Percentiles rank a stretch among this genome's conserved stretches.
Evolutionary conservation across 2,329 filamentous ascomycete genomes (phyloP).

Genomic region (Aulographum hederae): DNA sequence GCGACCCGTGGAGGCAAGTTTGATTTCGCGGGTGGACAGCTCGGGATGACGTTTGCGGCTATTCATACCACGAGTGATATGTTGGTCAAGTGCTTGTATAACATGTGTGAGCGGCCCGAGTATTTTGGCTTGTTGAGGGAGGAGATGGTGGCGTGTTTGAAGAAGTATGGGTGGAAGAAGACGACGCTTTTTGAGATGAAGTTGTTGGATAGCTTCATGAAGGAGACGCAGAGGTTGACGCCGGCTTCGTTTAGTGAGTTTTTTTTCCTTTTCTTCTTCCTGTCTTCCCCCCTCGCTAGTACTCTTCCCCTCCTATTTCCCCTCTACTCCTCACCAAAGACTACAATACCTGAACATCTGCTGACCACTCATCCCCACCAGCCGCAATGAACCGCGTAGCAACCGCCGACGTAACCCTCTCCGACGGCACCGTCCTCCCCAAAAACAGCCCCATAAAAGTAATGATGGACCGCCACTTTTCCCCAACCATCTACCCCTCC

Average conservation of each 20-base stretch:
- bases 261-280: too few relatives aligned
- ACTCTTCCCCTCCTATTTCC: too few relatives aligned
- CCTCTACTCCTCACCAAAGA: too few relatives aligned
- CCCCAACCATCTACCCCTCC: slow-evolving; percentile 4
- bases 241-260: slow-evolving; percentile 8
- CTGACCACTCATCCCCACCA: too few relatives aligned
- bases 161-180: slow-evolving; percentile 12
- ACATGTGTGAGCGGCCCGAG: slow-evolving; percentile 10
- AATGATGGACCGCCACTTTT: not conserved
- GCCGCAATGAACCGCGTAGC: slow-evolving; percentile 12
- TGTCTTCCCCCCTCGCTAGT: too few relatives aligned
- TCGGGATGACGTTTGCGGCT: slow-evolving; percentile 7
- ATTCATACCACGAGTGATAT: slow-evolving; percentile 12
- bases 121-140: slow-evolving; percentile 10
- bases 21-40: slow-evolving; percentile 4
- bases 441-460: slow-evolving; percentile 7
- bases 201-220: slow-evolving; percentile 16
- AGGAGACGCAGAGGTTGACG: slow-evolving; percentile 14
- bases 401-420: slow-evolving; percentile 9
- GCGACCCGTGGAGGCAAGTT: slow-evolving; percentile 6
- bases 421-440: slow-evolving; percentile 12
- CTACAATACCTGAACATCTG: too few relatives aligned
- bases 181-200: slow-evolving; percentile 12
- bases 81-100: slow-evolving; percentile 9
- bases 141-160: slow-evolving; percentile 11